Evolutionary conservation across 495 filamentous ascomycete species (phyloP), one percentile per base, ranked within the genome.

Genomic region (Talaromyces stipitatus): DNA sequence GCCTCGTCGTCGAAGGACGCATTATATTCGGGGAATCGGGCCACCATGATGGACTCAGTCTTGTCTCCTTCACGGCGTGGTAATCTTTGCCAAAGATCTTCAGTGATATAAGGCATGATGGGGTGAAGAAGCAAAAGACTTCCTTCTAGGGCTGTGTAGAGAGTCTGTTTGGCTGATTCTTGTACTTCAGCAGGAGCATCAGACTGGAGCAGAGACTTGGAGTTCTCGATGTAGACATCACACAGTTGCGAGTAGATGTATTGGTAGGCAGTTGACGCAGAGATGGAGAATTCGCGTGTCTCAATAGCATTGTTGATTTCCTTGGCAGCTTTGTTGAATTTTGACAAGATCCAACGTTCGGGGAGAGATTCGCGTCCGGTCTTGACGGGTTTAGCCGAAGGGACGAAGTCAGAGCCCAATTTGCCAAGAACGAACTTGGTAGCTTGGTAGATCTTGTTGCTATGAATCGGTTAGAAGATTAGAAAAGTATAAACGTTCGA

Each of bases 401-500:
- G 90, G 38, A 80, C 77, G 66, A 89, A 94, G 66, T 85, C 85
- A 12, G 83, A 77, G 6, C 81, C 84, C 20, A 95, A 69, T 62
- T 88, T 86, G 56, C 90, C 87, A 57, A 94, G 78, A 8, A 91
- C 88, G 64, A 84, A 95, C 75, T 94, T 95, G 54, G 85, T 90
- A 28, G 90, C 90, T 71, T 92, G 88, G 75, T 90, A 95, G 61
- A 95, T 88, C 78, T 95, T 95, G 78, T 95, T 95, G 70, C 90
- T 55, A 20, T 30, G 16, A 18, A 7, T 8, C 2, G 14, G 4
- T 29, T 4, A 51, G 48, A 1, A 23, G 9, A 51, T 12, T 30
- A 0, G 20, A 28, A 0, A 0, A 28, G 4, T 1, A 29, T 51
- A 14, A 30, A 3, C 7, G 48, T 3, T 8, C 14, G 2, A 7